Evolutionary conservation across 352 stramenopile species (phyloP).

Genomic region (Pythium myriotylum): DNA sequence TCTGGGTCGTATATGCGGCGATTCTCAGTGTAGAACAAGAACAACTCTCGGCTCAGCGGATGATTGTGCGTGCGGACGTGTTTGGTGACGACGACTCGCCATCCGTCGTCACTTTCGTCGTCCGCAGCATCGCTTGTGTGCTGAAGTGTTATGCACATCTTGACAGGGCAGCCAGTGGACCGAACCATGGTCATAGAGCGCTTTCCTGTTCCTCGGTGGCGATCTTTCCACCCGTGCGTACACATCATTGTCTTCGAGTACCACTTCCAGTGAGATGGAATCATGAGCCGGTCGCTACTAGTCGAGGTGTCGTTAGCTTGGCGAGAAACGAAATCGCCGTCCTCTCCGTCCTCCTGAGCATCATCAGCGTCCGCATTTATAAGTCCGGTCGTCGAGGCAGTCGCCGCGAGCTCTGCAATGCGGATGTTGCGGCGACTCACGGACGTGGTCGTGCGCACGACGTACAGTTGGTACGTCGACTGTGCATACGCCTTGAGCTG

Average conservation of each 20-base stretch:
- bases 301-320: neutral
- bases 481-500: slow-evolving; percentile 62
- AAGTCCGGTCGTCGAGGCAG: slow-evolving; percentile 13
- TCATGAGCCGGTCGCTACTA: slow-evolving; percentile 29
- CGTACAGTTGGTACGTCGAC: slow-evolving; percentile 71
- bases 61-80: slow-evolving; percentile 77
- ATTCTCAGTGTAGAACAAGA: slow-evolving; percentile 78
- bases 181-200: slow-evolving; percentile 59
- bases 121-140: slow-evolving; percentile 29
- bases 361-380: neutral
- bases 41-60: slow-evolving; percentile 71
- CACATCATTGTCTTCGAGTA: slow-evolving; percentile 87
- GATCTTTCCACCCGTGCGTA: slow-evolving; percentile 79
- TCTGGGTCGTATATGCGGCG: slow-evolving; percentile 79
- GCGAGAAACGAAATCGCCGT: neutral
- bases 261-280: slow-evolving; percentile 66
- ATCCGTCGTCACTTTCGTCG: slow-evolving; percentile 39
- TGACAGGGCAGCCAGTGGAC: slow-evolving; percentile 69
- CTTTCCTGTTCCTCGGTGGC: slow-evolving; percentile 65
- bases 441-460: slow-evolving; percentile 78
- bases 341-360: slow-evolving; percentile 1
- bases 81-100: slow-evolving; percentile 78
- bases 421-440: slow-evolving; percentile 71
- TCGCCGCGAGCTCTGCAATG: slow-evolving; percentile 52
- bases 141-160: slow-evolving; percentile 82